phyloP scores from a whole-genome alignment of 495 filamentous ascomycete species.

The Neurospora sp. region DNA sequence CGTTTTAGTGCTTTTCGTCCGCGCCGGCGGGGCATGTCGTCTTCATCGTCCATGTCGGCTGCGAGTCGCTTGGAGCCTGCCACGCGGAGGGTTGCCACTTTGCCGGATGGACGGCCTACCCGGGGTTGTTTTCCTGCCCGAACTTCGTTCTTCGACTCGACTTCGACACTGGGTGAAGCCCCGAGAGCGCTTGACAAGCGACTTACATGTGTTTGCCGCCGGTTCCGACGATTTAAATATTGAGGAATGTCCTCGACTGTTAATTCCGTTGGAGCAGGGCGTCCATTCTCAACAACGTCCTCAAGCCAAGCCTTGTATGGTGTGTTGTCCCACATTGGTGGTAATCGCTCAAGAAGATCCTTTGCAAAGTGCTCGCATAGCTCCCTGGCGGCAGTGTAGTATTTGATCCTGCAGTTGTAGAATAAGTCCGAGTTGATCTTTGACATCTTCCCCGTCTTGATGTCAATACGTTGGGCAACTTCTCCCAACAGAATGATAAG shows the following conservation, averaged over 20 bases:
- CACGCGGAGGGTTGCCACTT: slow-evolving; percentile 23
- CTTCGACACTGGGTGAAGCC: not conserved
- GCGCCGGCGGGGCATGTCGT: slow-evolving; percentile 3
- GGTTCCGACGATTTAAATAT: not conserved
- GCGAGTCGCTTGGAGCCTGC: slow-evolving; percentile 23
- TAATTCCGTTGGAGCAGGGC: slow-evolving; percentile 4
- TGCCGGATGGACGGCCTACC: slow-evolving; percentile 21
- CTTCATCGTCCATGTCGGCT: slow-evolving; percentile 23
- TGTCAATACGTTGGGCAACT: slow-evolving; percentile 3
- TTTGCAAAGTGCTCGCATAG: not conserved
- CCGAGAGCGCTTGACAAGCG: not conserved
- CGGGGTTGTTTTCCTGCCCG: slow-evolving; percentile 4
- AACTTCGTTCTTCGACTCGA: slow-evolving; percentile 5
- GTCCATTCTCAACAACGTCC: not conserved
- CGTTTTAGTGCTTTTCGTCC: slow-evolving; percentile 19
- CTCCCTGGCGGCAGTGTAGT: slow-evolving; percentile 7
- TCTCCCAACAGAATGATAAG: slow-evolving; percentile 8
- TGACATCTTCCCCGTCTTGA: slow-evolving; percentile 2
- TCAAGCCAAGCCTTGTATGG: not conserved
- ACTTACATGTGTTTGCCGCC: not conserved
- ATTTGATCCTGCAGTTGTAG: slow-evolving; percentile 23
- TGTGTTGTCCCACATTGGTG: not conserved
- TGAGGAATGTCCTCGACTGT: slow-evolving; percentile 15
- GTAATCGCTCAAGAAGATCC: not conserved
- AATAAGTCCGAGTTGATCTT: slow-evolving; percentile 15